phyloP scores from a whole-genome alignment of 2,329 filamentous ascomycete species.

The Pseudopithomyces chartarum region DNA sequence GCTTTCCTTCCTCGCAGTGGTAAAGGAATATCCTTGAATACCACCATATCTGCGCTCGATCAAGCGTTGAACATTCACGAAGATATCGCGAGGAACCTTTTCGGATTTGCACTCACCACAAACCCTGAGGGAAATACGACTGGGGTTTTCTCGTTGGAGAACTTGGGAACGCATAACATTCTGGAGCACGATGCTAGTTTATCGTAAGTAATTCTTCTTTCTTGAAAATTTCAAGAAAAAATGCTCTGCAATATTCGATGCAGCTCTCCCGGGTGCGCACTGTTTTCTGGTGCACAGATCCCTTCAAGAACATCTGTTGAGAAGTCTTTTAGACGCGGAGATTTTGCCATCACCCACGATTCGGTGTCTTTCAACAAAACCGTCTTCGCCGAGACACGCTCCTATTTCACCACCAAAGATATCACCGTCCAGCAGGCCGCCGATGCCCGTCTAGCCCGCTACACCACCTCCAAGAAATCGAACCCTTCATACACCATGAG shows the following conservation, averaged over 20 bases:
- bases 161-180: slow-evolving; percentile 52
- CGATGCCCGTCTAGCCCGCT: slow-evolving; percentile 51
- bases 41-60: slow-evolving; percentile 13
- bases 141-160: slow-evolving; percentile 26
- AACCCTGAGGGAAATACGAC: slow-evolving; percentile 12
- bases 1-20: slow-evolving; percentile 35
- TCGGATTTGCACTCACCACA: slow-evolving; percentile 9
- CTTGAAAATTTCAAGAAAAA: too few relatives aligned
- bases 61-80: slow-evolving; percentile 9
- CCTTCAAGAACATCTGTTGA: neutral
- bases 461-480: slow-evolving; percentile 48
- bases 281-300: too few relatives aligned
- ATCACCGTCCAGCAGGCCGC: slow-evolving; percentile 51
- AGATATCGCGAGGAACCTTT: slow-evolving; percentile 1
- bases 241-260: too few relatives aligned
- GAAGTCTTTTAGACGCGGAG: slow-evolving; percentile 44
- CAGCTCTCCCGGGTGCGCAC: too few relatives aligned
- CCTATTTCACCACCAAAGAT: slow-evolving; percentile 50
- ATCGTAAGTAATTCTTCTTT: slow-evolving; percentile 26
- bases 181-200: slow-evolving; percentile 56
- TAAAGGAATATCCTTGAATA: slow-evolving; percentile 36
- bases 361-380: slow-evolving; percentile 55
- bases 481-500: slow-evolving; percentile 49
- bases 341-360: slow-evolving; percentile 55
- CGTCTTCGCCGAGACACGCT: slow-evolving; percentile 52